phyloP scores from a whole-genome alignment of 1,284 basidiomycete species.

The Puccinia novopanici region DNA sequence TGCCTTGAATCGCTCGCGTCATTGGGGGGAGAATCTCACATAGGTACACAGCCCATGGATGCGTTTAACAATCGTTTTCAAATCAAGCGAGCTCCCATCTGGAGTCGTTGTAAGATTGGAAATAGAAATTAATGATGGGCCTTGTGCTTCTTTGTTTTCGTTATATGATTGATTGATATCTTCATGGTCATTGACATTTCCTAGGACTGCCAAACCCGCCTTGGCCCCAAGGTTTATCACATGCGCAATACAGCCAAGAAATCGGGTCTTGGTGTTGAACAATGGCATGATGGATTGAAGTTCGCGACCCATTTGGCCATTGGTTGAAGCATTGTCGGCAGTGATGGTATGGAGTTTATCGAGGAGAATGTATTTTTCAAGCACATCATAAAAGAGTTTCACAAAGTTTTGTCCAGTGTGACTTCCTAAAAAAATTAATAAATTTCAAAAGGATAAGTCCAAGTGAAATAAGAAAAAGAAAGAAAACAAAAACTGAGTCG shows the following conservation, averaged over 20 bases:
- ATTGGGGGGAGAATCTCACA: constrained; percentile 11
- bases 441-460: background rate
- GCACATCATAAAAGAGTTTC: background rate
- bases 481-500: too few relatives aligned
- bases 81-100: background rate
- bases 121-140: background rate
- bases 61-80: constrained; percentile 16
- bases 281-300: background rate
- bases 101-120: background rate
- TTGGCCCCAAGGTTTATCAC: constrained; percentile 18
- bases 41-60: constrained; percentile 4
- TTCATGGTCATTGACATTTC: background rate
- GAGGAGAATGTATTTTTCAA: background rate
- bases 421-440: too few relatives aligned
- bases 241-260: constrained; percentile 21
- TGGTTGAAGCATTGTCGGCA: constrained; percentile 10
- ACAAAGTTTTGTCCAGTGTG: too few relatives aligned
- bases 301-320: background rate
- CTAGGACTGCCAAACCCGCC: constrained; percentile 10
- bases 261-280: background rate
- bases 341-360: constrained; percentile 10
- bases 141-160: too few relatives aligned
- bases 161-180: background rate
- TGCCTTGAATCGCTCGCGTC: constrained; percentile 2
- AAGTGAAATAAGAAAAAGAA: too few relatives aligned